A percentile compares a stretch with the other conserved stretches of the same genome.
Conservation (phyloP, 2,329 filamentous ascomycete species). For the Beauveria varroae region DNA sequence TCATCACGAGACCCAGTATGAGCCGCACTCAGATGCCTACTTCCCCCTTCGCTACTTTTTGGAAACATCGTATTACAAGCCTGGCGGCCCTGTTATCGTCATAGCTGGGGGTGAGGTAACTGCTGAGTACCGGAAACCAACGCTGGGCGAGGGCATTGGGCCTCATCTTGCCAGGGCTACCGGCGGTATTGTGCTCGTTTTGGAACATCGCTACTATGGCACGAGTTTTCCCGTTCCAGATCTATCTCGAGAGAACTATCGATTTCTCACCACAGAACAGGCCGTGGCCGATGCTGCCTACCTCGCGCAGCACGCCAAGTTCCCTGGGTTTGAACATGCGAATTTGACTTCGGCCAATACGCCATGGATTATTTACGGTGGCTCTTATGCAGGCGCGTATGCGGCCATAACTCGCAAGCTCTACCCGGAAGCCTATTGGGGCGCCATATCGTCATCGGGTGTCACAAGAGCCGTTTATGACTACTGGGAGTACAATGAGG, state of each 20-base stretch:
- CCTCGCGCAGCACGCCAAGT: conserved; percentile 67
- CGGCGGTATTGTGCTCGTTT: conserved; percentile 66
- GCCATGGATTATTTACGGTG: conserved; percentile 74
- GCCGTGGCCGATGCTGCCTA: conserved; percentile 74
- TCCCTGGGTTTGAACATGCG: conserved; percentile 58
- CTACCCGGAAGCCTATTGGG: conserved; percentile 75
- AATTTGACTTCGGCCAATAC: conserved; percentile 58
- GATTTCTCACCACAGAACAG: conserved; percentile 79
- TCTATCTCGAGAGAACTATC: conserved; percentile 59
- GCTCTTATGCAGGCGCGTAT: conserved; percentile 76
- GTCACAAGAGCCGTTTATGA: conserved; percentile 73
- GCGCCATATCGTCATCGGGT: conserved; percentile 71
- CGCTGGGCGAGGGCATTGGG: conserved; percentile 70
- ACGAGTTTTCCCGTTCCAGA: conserved; percentile 61
- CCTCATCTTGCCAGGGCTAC: conserved; percentile 63
- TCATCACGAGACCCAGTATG: conserved; percentile 69
- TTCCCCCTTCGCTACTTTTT: conserved; percentile 79
- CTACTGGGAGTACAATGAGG: conserved; percentile 59
- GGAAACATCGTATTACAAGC: conserved; percentile 65
- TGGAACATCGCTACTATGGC: conserved; percentile 87
- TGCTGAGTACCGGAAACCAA: conserved; percentile 54
- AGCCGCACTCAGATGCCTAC: conserved; percentile 61
- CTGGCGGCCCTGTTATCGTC: conserved; percentile 74
- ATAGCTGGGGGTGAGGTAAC: conserved; percentile 64
- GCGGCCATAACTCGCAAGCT: conserved; percentile 67